These are phyloP conservation scores for Termitomyces sp. DNA, from an alignment of 768 basidiomycete genomes.

Conservation along the genomic window DNA sequence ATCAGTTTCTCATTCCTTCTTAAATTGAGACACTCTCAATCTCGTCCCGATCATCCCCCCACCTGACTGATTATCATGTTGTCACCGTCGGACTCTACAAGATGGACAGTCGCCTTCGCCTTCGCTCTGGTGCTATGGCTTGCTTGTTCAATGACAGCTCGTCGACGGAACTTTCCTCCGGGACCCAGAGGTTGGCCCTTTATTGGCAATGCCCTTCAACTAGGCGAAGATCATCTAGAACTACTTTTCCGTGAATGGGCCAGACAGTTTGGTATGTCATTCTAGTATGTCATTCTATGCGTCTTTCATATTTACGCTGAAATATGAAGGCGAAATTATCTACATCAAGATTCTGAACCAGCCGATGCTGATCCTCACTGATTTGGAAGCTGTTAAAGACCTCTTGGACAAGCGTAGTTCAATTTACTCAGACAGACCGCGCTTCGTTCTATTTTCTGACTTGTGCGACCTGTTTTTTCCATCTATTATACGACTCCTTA, in stretches of 20 bases:
- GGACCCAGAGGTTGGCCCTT: conserved; percentile 42
- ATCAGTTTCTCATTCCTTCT: conserved; percentile 13
- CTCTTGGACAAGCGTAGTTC: conserved; percentile 49
- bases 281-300: conserved; percentile 22
- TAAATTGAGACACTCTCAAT: conserved; percentile 7
- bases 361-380: conserved; percentile 47
- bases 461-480: conserved; percentile 27
- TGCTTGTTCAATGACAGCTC: conserved; percentile 17
- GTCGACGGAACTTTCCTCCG: conserved; percentile 32
- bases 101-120: conserved; percentile 9
- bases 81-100: conserved; percentile 2
- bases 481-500: not conserved
- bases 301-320: not conserved
- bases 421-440: conserved; percentile 50
- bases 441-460: conserved; percentile 43
- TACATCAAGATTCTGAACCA: conserved; percentile 37
- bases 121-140: conserved; percentile 12
- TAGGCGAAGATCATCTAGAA: conserved; percentile 34
- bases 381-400: conserved; percentile 36
- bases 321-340: conserved; percentile 36
- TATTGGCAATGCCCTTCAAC: conserved; percentile 44
- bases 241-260: conserved; percentile 37
- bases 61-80: conserved; percentile 1
- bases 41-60: conserved; percentile 5
- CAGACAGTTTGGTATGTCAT: conserved; percentile 35